A percentile compares a stretch with the other conserved stretches of the same genome.
phyloP scores from a whole-genome alignment of 768 basidiomycete species.

The Kwoniella sp. region DNA sequence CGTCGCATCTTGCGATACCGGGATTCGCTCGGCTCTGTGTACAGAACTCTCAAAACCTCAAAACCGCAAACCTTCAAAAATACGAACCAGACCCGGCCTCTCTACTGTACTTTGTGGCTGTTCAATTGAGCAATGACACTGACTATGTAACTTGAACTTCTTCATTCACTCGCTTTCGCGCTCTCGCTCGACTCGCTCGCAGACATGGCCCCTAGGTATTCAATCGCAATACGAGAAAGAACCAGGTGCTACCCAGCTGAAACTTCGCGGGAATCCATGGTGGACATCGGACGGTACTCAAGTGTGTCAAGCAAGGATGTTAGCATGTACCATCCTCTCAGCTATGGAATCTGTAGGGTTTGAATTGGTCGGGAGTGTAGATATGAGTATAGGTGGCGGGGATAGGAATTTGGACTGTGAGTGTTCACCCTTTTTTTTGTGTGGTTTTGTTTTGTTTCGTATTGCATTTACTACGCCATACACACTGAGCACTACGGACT shows the following conservation, averaged over 20 bases:
- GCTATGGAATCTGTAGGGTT: conserved; percentile 46
- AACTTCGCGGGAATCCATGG: conserved; percentile 47
- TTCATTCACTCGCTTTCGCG: too few species aligned
- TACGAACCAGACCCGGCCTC: too few species aligned
- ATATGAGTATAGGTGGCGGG: conserved; percentile 38
- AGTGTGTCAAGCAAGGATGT: conserved; percentile 29
- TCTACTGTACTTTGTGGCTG: too few species aligned
- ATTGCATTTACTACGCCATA: too few species aligned
- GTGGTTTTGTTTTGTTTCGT: too few species aligned
- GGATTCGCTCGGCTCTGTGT: not conserved
- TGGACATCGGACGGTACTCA: conserved; percentile 36
- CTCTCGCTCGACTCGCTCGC: not conserved
- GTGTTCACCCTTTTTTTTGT: too few species aligned
- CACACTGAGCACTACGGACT: too few species aligned
- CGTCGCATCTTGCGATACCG: not conserved
- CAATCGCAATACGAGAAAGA: conserved; percentile 41
- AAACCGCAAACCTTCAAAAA: too few species aligned
- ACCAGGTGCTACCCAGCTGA: conserved; percentile 34
- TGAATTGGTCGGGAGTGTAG: conserved; percentile 47
- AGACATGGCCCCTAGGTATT: conserved; percentile 47
- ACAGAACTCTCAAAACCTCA: not conserved
- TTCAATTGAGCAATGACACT: too few species aligned
- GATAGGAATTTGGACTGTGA: conserved; percentile 37
- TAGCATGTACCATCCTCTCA: conserved; percentile 34
- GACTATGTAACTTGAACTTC: too few species aligned